Evolutionary conservation across 1,284 basidiomycete genomes (phyloP).

Genomic region (Malassezia furfur): DNA sequence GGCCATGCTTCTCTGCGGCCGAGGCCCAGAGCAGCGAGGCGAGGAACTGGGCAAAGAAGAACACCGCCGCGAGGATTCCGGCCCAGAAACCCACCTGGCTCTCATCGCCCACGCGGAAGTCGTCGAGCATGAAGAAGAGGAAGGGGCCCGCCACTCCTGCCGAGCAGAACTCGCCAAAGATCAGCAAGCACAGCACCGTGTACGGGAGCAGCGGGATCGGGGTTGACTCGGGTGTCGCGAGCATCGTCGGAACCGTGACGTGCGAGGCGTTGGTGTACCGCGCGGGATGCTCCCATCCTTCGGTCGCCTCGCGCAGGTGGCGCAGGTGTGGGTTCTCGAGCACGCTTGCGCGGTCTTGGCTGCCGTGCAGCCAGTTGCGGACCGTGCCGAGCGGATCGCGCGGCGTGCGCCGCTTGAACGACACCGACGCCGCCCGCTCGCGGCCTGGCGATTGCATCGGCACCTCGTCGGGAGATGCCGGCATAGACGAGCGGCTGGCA

Average conservation of each 20-base stretch:
- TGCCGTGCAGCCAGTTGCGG: constrained; percentile 6
- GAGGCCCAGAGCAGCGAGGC: constrained; percentile 89
- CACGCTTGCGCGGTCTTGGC: background rate
- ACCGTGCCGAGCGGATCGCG: background rate
- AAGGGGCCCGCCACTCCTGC: constrained; percentile 56
- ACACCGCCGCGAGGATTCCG: constrained; percentile 45
- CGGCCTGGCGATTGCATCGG: background rate
- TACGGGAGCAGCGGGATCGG: constrained; percentile 44
- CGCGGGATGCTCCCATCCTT: constrained; percentile 15
- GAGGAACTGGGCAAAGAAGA: constrained; percentile 55
- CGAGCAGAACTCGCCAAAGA: constrained; percentile 56
- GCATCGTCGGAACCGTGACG: constrained; percentile 20
- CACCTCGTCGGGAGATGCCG: background rate
- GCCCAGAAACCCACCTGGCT: constrained; percentile 45
- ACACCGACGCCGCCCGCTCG: background rate
- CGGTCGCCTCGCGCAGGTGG: constrained; percentile 5
- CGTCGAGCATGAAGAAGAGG: constrained; percentile 46
- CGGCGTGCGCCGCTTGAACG: constrained; percentile 12
- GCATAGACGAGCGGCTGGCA: too few species aligned
- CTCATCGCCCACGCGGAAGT: constrained; percentile 42
- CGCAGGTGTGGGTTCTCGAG: constrained; percentile 1
- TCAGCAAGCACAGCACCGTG: constrained; percentile 40
- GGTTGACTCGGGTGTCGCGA: constrained; percentile 23
- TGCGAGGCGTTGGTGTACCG: constrained; percentile 11
- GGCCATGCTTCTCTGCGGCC: constrained; percentile 80